Base-by-base conservation (phyloP, 495 filamentous ascomycete genomes). In the Tuber calosporum region DNA sequence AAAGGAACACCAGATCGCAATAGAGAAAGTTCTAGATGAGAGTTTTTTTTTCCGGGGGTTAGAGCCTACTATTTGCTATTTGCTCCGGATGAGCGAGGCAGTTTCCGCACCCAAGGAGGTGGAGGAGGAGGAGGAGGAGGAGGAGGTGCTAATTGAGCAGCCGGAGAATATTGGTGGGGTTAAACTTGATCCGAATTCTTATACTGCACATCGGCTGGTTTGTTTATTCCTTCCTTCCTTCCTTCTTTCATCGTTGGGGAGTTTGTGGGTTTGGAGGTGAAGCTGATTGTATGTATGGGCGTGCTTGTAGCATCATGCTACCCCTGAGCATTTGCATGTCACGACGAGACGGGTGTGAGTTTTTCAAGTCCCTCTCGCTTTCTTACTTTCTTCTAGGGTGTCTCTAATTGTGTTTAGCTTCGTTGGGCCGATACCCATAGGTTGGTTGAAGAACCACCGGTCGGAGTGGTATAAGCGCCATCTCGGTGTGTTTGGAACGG, bases 391-490 rank as follows among this genome's bases (percentile, higher is more conserved):
- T 20, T 17, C 42, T 20, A 7, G 26, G 40, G 42, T 62, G 67
- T 26, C 39, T 66, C 37, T 78, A 62, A 78, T 26, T 19, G 67
- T 38, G 20, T 38, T 41, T 36, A 81, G 79, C 20, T 82, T 82
- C 67, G 75, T 82, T 15, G 80, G 80, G 8, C 80, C 80, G 7
- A 79, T 81, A 30, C 80, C 80, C 2, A 71, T 73, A 66, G 77
- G 73, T 36, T 82, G 80, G 80, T 69, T 81, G 11, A 79, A 77
- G 71, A 79, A 75, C 53, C 79, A 81, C 66, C 72, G 79, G 17
- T 72, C 73, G 15, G 79, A 79, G 43, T 81, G 79, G 79, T 81
- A 77, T 36, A 81, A 79, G 42, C 70, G 81, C 39, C 80, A 79
- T 41, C 53, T 81, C 37, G 79, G 79, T 40, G 73, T 79, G 19